These are phyloP conservation scores for Trichophyton equinum DNA, from an alignment of 2,329 filamentous ascomycete species.

Conservation along the genomic window DNA sequence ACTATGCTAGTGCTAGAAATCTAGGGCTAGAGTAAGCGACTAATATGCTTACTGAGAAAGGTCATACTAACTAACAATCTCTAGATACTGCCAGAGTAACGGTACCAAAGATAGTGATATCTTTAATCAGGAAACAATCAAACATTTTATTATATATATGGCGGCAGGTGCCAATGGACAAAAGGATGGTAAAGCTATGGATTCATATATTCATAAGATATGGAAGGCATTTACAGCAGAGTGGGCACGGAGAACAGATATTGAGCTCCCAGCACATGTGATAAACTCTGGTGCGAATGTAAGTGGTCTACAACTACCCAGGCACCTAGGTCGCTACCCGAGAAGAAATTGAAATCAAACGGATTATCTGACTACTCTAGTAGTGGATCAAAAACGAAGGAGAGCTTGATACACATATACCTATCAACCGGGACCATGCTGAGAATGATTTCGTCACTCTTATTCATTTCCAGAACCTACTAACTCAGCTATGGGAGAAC, in stretches of 20 bases:
- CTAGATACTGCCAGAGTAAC: background rate
- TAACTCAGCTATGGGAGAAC: constrained; percentile 9
- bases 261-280: background rate
- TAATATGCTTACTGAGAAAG: background rate
- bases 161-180: background rate
- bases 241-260: background rate
- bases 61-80: background rate
- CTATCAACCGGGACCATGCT: background rate
- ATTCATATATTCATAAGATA: background rate
- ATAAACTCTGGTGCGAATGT: background rate
- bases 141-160: constrained; percentile 5
- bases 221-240: constrained; percentile 3
- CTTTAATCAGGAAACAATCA: background rate
- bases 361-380: background rate
- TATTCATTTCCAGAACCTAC: constrained; percentile 5
- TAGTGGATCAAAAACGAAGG: background rate
- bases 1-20: background rate
- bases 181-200: background rate
- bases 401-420: constrained; percentile 1
- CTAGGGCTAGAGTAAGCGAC: background rate
- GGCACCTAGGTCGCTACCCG: background rate
- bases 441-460: background rate
- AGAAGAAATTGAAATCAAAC: background rate
- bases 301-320: background rate
- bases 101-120: background rate